A percentile compares a stretch with the other conserved stretches of the same genome.
Conservation (phyloP, 805 yeast genomes). For the Saturnispora silvae region DNA sequence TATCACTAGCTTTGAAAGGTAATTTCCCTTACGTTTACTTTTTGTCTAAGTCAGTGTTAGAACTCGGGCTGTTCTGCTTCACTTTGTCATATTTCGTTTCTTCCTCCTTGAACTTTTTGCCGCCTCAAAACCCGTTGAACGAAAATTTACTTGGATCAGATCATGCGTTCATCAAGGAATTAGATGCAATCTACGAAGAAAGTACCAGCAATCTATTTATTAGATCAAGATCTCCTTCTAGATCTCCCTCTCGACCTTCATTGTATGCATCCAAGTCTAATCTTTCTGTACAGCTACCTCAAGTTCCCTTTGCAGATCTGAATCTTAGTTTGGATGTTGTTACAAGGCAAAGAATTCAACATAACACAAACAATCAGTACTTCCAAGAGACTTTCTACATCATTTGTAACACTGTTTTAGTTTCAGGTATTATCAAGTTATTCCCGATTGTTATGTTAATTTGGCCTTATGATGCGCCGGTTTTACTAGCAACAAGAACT, state of each 20-base stretch:
- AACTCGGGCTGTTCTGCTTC: constrained; percentile 14
- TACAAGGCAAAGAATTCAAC: neutral
- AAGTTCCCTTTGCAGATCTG: neutral
- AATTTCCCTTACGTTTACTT: constrained; percentile 46
- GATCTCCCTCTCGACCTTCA: constrained; percentile 5
- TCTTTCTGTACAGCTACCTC: constrained; percentile 3
- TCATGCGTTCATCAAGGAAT: constrained; percentile 6
- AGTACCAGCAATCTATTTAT: neutral
- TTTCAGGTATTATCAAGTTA: constrained; percentile 70
- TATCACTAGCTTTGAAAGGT: constrained; percentile 25
- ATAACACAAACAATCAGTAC: neutral
- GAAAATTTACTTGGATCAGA: constrained; percentile 2
- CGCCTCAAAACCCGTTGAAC: constrained; percentile 2
- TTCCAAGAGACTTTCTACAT: constrained; percentile 7
- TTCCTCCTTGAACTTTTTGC: constrained; percentile 17
- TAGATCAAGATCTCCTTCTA: constrained; percentile 3
- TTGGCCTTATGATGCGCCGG: constrained; percentile 89
- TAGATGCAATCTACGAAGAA: neutral
- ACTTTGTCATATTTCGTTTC: constrained; percentile 9
- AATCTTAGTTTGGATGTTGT: neutral
- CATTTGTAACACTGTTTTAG: constrained; percentile 55
- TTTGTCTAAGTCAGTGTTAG: constrained; percentile 38
- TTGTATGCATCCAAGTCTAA: neutral
- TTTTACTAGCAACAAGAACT: constrained; percentile 31
- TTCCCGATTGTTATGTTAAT: constrained; percentile 89